Evolutionary conservation across 441 rosid genomes (phyloP).

Genomic region (Pelargonium myrrhifolium): DNA sequence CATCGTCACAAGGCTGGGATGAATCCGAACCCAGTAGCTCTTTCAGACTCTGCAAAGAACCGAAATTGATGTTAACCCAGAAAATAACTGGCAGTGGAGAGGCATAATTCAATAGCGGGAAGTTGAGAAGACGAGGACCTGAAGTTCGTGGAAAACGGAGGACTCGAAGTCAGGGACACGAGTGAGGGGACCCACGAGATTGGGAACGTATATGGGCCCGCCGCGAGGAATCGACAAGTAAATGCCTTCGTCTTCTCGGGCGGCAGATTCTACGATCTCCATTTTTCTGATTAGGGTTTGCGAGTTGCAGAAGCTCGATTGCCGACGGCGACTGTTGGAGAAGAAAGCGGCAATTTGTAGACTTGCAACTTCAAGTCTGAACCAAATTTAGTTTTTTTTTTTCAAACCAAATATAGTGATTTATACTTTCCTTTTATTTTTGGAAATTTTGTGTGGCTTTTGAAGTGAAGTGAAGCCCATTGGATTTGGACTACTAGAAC

Average conservation of each 20-base stretch:
- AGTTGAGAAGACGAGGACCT: slow-evolving; percentile 20
- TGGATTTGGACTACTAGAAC: too few species aligned
- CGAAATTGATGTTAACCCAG: not conserved
- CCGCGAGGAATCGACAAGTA: slow-evolving; percentile 34
- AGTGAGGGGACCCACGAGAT: slow-evolving; percentile 44
- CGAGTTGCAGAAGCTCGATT: not conserved
- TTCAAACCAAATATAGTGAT: too few species aligned
- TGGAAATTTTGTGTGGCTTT: too few species aligned
- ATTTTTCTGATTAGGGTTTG: not conserved
- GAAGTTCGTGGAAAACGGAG: slow-evolving; percentile 30
- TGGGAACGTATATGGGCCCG: slow-evolving; percentile 50
- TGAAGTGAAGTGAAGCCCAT: too few species aligned
- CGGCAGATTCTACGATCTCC: not conserved
- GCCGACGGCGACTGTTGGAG: not conserved
- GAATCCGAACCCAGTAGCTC: slow-evolving; percentile 33
- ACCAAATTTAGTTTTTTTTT: too few species aligned
- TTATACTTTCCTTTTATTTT: too few species aligned
- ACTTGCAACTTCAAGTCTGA: too few species aligned
- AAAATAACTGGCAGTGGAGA: not conserved
- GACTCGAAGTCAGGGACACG: slow-evolving; percentile 42
- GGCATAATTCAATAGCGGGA: not conserved
- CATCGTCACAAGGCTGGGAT: slow-evolving; percentile 16
- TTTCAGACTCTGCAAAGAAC: slow-evolving; percentile 34
- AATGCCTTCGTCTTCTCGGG: slow-evolving; percentile 8
- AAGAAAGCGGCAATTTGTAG: not conserved